These are phyloP conservation scores for Helenozyma rhizophorensis DNA, from an alignment of 805 yeast species.

Conservation along the genomic window DNA sequence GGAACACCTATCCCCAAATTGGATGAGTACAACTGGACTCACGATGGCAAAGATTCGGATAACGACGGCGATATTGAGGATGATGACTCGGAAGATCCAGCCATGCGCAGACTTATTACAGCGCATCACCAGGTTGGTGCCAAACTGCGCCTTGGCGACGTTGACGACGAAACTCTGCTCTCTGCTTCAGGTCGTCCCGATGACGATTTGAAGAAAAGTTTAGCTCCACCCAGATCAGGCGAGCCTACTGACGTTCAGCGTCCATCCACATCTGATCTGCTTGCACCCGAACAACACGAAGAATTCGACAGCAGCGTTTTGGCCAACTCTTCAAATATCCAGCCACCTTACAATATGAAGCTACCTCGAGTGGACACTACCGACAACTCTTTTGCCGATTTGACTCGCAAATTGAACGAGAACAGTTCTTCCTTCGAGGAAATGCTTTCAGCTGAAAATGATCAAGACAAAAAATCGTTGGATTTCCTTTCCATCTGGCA, in stretches of 20 bases:
- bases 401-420: slow-evolving; percentile 23
- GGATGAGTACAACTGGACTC: background rate
- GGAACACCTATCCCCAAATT: no score
- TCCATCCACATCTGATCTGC: background rate
- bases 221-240: slow-evolving; percentile 14
- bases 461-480: slow-evolving; percentile 23
- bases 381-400: slow-evolving; percentile 37
- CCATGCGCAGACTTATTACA: no score
- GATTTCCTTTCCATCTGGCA: slow-evolving; percentile 41
- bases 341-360: slow-evolving; percentile 25
- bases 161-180: no score
- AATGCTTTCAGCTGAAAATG: slow-evolving; percentile 39
- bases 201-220: no score
- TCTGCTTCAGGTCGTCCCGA: no score
- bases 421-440: slow-evolving; percentile 29
- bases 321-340: slow-evolving; percentile 42
- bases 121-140: no score
- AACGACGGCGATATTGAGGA: background rate
- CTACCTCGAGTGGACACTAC: slow-evolving; percentile 41
- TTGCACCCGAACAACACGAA: no score
- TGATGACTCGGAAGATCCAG: background rate
- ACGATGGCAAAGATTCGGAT: background rate
- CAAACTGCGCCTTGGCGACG: no score
- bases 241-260: no score
- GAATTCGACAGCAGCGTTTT: slow-evolving; percentile 23